Evolutionary conservation across 2,329 filamentous ascomycete species (phyloP).

Genomic region (Ceratocystis cacaofunesta): DNA sequence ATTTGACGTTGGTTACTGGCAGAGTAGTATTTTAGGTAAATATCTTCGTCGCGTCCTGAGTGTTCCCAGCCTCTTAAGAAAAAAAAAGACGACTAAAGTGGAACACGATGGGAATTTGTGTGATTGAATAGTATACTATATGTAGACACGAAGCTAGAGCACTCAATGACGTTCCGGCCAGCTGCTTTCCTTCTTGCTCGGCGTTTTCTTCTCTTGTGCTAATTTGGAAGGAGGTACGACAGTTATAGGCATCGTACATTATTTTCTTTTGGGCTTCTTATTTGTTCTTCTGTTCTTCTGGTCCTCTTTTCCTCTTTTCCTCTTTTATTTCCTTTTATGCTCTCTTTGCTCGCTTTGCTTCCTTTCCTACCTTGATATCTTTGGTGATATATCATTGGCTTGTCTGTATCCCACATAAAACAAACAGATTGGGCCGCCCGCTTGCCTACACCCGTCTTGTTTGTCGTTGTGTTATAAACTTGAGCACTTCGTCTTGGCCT

Average conservation of each 20-base stretch:
- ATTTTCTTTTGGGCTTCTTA: not conserved
- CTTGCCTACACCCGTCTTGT: not conserved
- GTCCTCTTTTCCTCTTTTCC: not conserved
- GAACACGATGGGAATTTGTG: not conserved
- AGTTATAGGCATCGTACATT: not conserved
- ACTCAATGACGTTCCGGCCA: not conserved
- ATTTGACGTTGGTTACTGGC: not conserved
- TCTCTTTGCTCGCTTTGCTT: not conserved
- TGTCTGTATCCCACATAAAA: not conserved
- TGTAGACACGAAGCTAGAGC: not conserved
- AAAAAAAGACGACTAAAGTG: not conserved
- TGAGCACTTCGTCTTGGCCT: not conserved
- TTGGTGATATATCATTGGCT: not conserved
- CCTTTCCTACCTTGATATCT: not conserved
- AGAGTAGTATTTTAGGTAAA: not conserved
- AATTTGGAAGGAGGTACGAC: too few relatives aligned
- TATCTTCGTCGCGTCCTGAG: not conserved
- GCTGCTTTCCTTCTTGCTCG: not conserved
- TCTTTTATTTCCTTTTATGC: not conserved
- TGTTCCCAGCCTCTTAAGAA: not conserved
- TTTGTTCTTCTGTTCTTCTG: not conserved
- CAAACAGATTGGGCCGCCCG: not conserved
- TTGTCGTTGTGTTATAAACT: not conserved
- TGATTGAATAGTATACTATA: not conserved
- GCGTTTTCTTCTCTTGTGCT: too few relatives aligned